These are phyloP conservation scores for Exserohilum rostratum DNA, from an alignment of 2,329 filamentous ascomycete species.

Conservation along the genomic window DNA sequence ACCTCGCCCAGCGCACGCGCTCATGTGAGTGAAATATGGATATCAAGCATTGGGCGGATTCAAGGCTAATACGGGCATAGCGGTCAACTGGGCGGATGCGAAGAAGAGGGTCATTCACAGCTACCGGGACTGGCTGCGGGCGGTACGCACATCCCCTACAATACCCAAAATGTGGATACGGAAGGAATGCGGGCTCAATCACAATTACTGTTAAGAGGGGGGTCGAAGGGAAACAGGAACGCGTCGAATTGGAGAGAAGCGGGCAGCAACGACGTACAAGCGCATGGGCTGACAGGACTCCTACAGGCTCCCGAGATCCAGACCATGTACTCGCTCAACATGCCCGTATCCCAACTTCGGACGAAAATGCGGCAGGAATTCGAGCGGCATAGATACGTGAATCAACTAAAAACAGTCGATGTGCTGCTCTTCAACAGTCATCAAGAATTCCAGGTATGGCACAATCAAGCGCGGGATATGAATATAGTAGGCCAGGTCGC, in stretches of 20 bases:
- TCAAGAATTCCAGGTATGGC: slow-evolving; percentile 84
- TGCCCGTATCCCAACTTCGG: slow-evolving; percentile 84
- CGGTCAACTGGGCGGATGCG: slow-evolving; percentile 87
- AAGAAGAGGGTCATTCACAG: slow-evolving; percentile 83
- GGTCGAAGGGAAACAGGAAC: not conserved
- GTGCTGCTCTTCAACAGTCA: slow-evolving; percentile 90
- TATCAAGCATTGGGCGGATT: slow-evolving; percentile 19
- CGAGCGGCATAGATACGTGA: slow-evolving; percentile 91
- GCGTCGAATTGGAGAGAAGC: not conserved
- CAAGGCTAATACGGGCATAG: slow-evolving; percentile 56
- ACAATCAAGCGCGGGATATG: not conserved
- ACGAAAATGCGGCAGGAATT: slow-evolving; percentile 97
- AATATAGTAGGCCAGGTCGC: not conserved
- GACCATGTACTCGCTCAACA: slow-evolving; percentile 91
- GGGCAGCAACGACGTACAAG: not conserved
- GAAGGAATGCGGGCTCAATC: too few relatives aligned
- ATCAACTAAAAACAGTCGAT: slow-evolving; percentile 85
- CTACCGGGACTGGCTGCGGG: slow-evolving; percentile 95
- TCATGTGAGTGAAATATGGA: slow-evolving; percentile 51
- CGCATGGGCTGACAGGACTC: slow-evolving; percentile 14
- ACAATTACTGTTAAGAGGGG: not conserved
- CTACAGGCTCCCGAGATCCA: slow-evolving; percentile 91
- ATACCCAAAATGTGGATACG: not conserved
- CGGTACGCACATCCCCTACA: slow-evolving; percentile 67
- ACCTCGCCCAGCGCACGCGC: slow-evolving; percentile 70